Percentiles rank a stretch among this genome's conserved stretches.
These are phyloP conservation scores for Dipteronia dyeriana DNA, from an alignment of 345 rosid genomes.

Conservation along the genomic window DNA sequence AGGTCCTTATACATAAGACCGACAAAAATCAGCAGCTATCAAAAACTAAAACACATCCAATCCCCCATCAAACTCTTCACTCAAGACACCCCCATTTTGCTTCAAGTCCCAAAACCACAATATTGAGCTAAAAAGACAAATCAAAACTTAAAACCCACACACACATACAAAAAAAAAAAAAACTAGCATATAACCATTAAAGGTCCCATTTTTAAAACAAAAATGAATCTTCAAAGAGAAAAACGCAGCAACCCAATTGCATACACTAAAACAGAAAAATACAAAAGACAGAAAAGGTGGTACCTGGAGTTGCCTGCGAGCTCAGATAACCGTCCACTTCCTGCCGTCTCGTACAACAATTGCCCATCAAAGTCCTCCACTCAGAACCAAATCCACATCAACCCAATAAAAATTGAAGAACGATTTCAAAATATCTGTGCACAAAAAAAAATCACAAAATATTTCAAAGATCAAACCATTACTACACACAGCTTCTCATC, in stretches of 20 bases:
- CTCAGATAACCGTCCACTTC: conserved; percentile 15
- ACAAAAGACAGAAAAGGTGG: not conserved
- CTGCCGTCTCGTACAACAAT: conserved; percentile 27
- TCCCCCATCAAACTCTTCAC: not conserved
- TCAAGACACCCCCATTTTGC: not conserved
- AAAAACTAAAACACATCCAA: not conserved
- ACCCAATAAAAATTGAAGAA: not conserved
- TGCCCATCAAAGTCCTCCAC: conserved; percentile 22
- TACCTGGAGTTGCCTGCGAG: conserved; percentile 26
- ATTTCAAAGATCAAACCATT: not conserved
- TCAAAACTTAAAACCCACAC: not conserved
- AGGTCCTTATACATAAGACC: not conserved
- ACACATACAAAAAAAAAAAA: not conserved
- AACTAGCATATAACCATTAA: not conserved
- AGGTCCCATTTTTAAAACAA: conserved; percentile 2
- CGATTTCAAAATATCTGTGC: not conserved
- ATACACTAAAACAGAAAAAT: not conserved
- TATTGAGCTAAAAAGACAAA: not conserved
- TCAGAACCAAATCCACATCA: not conserved
- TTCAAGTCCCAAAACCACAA: not conserved
- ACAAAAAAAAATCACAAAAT: not conserved
- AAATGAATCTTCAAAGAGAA: not conserved
- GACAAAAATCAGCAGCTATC: not conserved
- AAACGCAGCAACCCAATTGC: not conserved
- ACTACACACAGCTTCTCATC: not conserved